Percentiles rank a stretch among this genome's conserved stretches.
Conservation (phyloP, 768 basidiomycete genomes). For the Dacryopinax primogenitus region DNA sequence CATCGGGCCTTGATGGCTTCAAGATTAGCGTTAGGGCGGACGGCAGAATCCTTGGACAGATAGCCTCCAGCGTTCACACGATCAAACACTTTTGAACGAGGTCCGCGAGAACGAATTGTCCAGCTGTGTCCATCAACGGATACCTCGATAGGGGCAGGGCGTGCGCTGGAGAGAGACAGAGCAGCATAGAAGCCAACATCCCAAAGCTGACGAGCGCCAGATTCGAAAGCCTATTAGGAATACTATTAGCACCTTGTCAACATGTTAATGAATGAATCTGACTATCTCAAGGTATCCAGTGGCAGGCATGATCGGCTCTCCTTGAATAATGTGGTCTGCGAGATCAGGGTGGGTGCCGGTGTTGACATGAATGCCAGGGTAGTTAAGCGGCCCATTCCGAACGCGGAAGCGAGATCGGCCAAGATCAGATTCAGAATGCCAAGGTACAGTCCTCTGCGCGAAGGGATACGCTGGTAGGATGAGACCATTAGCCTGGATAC, state of each 20-base stretch:
- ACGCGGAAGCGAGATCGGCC: conserved; percentile 19
- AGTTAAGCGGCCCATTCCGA: conserved; percentile 31
- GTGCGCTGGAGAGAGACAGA: conserved; percentile 17
- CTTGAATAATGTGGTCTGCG: conserved; percentile 35
- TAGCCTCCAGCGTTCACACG: conserved; percentile 19
- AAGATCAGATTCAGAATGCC: conserved; percentile 15
- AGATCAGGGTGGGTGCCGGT: conserved; percentile 30
- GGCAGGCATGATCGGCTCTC: conserved; percentile 37
- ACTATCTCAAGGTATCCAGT: conserved; percentile 35
- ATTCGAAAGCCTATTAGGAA: conserved; percentile 27
- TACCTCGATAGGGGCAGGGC: conserved; percentile 16
- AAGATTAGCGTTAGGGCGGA: conserved; percentile 17
- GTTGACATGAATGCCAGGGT: conserved; percentile 29
- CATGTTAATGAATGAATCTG: conserved; percentile 8
- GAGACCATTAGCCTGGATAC: conserved; percentile 17
- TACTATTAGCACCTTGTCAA: conserved; percentile 6
- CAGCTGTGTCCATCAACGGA: neutral
- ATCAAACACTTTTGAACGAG: neutral
- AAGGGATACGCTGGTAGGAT: conserved; percentile 26
- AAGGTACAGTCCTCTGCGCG: conserved; percentile 22
- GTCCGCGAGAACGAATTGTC: neutral
- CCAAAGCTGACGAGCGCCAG: conserved; percentile 23
- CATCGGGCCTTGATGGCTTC: conserved; percentile 11
- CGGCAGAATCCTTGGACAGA: conserved; percentile 24
- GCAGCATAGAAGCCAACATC: conserved; percentile 21